These are phyloP conservation scores for Leccinum fuscescens DNA, from an alignment of 1,284 basidiomycete species.

Conservation along the genomic window DNA sequence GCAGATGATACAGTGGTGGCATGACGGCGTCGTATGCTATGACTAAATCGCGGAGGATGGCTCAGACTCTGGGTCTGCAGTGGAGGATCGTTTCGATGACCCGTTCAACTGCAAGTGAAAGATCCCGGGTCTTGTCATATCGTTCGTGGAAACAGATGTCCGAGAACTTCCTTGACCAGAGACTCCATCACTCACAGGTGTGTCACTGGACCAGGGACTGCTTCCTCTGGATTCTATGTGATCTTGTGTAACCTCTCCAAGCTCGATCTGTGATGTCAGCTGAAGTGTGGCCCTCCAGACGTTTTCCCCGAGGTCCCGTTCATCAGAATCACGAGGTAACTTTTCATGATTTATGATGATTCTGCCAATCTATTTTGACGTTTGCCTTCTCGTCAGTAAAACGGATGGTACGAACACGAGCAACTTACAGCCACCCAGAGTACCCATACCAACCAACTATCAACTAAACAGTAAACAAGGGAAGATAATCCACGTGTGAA, in stretches of 20 bases:
- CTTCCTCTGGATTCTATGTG: neutral
- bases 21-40: neutral
- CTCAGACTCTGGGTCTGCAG: neutral
- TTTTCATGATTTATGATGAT: slow-evolving; percentile 16
- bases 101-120: neutral
- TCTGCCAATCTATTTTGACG: slow-evolving; percentile 14
- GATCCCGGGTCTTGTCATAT: neutral
- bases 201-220: neutral
- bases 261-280: neutral
- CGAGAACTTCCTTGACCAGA: neutral
- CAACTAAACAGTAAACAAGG: neutral
- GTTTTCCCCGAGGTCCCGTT: neutral
- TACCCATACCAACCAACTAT: slow-evolving; percentile 20
- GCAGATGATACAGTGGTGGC: neutral
- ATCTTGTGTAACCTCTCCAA: neutral
- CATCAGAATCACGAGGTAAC: neutral
- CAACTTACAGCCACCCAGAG: slow-evolving; percentile 23
- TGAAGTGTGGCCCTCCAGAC: neutral
- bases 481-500: neutral
- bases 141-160: neutral
- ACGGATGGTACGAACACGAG: neutral
- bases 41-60: neutral
- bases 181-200: neutral
- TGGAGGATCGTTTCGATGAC: neutral
- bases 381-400: neutral